Base-by-base conservation (phyloP, 169 alveolate genomes). In the Eimeria sp. region DNA sequence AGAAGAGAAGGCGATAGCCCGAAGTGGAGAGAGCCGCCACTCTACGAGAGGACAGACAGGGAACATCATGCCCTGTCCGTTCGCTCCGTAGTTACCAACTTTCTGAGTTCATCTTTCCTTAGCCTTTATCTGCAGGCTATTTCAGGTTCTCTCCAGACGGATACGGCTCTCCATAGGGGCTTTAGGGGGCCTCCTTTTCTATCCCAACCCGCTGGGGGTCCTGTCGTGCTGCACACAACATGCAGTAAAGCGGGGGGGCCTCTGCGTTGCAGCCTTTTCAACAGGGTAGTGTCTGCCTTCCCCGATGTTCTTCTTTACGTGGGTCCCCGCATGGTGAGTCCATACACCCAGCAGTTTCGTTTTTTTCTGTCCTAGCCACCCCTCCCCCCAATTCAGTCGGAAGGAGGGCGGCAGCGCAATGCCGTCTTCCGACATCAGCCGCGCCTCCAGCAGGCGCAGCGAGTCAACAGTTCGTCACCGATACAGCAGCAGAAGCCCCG, bases 401-500 rank as follows among this genome's bases (percentile, higher is more conserved):
- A 47, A 49, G 63, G 30, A 9, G 30, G 72, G 72, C 89, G n/a
- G 86, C 78, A 70, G 63, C 86, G 27, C 18, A 54, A 84, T 84
- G 92, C 67, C 78, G n/a, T 45, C 92, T 34, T 84, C 92, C 34
- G 92, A 84, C 40, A 61, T 61, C 22, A 30, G 80, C 80, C 92
- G 92, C 61, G 27, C 92, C n/a, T 84, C 92, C 5, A 61, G 92
- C 78, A 51, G 92, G 92, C 92, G 40, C 54, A 47, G 72, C 47
- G 80, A 84, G 25, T 30, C 80, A 22, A n/a, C 92, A 84, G 61
- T 40, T 25, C 80, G 80, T 30, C 92, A 58, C 57, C 57, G 92
- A 9, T 63, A 47, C 58, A 84, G 92, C 92, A 84, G 92, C 80
- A 84, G 92, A 70, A 84, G 92, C 78, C 92, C 78, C 18, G 75